Evolutionary conservation across 2,329 filamentous ascomycete species (phyloP), one percentile per base, ranked within the genome.

Genomic region (Aspergillus aculeatinus): DNA sequence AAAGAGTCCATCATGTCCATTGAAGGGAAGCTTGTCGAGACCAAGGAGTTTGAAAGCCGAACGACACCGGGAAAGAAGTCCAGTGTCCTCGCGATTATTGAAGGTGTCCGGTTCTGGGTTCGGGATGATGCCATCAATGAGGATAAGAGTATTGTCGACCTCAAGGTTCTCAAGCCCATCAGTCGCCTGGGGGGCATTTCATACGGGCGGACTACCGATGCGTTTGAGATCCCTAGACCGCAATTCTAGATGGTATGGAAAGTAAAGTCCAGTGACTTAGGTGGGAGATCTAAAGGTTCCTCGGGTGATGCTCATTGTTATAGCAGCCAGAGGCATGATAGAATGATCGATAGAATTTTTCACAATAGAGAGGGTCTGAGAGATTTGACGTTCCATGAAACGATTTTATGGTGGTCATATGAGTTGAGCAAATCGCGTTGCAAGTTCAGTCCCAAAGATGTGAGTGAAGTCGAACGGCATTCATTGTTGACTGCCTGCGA

Each of bases 81-180:
- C 1, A 87, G 89, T 1, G 88, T 89, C 4, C 71, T 96, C 63
- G 89, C 85, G 1, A 83, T 96, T 35, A 81, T 97, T 12, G 92
- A 97, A 78, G 94, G 92, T 0, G 87, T 90, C 35, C 83, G 88
- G 29, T 96, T 97, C 72, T 97, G 93, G 92, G 92, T 88, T 2
- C 80, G 93, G 56, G 91, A 96, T 73, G 94, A 97, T 77, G 92
- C 92, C 2, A 80, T 96, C 62, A 91, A 96, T 68, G 86, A 90
- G 71, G 88, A 92, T 9, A 84, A 81, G 70, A 91, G 87, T 65
- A 68, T 91, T 48, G 81, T 98, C 59, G 90, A 96, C 74, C 86
- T 91, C 11, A 83, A 88, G 78, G 82, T 96, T 9, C 77, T 97
- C 58, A 85, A 85, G 63, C 92, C 94, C 0, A 83, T 96, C 16